phyloP scores from a whole-genome alignment of 306 rosid genomes.

The Adenanthera pavonina region DNA sequence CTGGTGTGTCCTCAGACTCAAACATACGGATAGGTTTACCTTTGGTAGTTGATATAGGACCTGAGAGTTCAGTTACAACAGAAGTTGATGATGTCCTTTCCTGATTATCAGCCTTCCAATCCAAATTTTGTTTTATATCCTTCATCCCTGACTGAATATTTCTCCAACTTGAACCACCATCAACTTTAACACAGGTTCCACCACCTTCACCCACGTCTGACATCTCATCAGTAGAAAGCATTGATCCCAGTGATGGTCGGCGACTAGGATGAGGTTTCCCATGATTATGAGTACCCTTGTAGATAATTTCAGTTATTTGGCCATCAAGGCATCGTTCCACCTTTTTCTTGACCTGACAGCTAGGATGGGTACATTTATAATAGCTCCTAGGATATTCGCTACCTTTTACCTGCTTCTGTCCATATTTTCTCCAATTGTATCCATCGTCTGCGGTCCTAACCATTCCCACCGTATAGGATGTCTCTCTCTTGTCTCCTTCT shows the following conservation, averaged over 20 bases:
- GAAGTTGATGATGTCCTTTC: constrained; percentile 76
- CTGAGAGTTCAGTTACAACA: constrained; percentile 60
- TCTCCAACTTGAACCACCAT: constrained; percentile 58
- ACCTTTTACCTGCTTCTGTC: constrained; percentile 94
- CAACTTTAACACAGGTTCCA: constrained; percentile 52
- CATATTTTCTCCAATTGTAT: constrained; percentile 95
- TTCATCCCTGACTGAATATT: constrained; percentile 52
- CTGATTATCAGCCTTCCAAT: constrained; percentile 62
- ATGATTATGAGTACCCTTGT: constrained; percentile 86
- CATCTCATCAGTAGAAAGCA: constrained; percentile 55
- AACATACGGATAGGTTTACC: constrained; percentile 47
- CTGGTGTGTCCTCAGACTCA: constrained; percentile 67
- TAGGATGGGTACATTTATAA: constrained; percentile 80
- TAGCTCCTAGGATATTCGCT: constrained; percentile 95
- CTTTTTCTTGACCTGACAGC: constrained; percentile 88
- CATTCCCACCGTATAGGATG: constrained; percentile 48
- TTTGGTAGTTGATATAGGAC: constrained; percentile 54
- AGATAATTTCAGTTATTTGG: constrained; percentile 86
- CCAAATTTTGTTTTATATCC: constrained; percentile 46
- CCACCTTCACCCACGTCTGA: constrained; percentile 59
- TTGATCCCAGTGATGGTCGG: constrained; percentile 52
- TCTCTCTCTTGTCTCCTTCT: constrained; percentile 61
- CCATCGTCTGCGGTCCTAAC: constrained; percentile 77
- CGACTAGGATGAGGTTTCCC: constrained; percentile 64
- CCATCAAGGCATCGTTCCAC: constrained; percentile 93